Evolutionary conservation across 495 filamentous ascomycete genomes (phyloP).

Genomic region (Evernia prunastri): DNA sequence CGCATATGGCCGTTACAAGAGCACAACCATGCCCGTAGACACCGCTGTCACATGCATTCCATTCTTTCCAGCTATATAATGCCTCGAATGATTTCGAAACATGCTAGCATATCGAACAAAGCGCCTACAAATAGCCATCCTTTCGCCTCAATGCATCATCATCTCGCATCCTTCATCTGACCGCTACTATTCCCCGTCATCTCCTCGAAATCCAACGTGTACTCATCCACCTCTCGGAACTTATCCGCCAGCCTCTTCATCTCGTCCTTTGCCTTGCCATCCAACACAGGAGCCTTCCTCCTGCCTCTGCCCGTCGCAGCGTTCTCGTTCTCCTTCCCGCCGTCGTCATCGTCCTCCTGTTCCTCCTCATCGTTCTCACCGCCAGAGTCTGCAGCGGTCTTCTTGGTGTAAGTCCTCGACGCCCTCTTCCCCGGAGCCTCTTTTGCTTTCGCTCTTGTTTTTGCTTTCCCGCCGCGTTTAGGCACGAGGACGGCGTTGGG

Average conservation of each 20-base stretch:
- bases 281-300: constrained; percentile 1
- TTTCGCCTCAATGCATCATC: background rate
- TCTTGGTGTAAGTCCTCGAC: constrained; percentile 22
- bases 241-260: constrained; percentile 34
- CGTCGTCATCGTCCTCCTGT: background rate
- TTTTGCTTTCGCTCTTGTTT: constrained; percentile 18
- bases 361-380: constrained; percentile 11
- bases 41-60: background rate
- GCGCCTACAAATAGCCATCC: background rate
- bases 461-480: constrained; percentile 5
- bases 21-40: background rate
- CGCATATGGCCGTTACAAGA: background rate
- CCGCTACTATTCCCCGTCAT: constrained; percentile 33
- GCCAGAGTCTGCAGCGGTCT: constrained; percentile 11
- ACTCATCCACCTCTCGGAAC: constrained; percentile 55
- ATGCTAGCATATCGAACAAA: background rate
- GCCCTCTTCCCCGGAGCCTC: constrained; percentile 8
- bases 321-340: constrained; percentile 1
- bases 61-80: background rate
- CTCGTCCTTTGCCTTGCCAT: constrained; percentile 21
- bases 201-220: constrained; percentile 58
- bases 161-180: constrained; percentile 35
- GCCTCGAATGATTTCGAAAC: background rate
- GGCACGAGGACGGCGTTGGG: background rate
- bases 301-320: constrained; percentile 1